Evolutionary conservation across 129 eudicot species (phyloP).

Genomic region (Flaveria sonorensis): DNA sequence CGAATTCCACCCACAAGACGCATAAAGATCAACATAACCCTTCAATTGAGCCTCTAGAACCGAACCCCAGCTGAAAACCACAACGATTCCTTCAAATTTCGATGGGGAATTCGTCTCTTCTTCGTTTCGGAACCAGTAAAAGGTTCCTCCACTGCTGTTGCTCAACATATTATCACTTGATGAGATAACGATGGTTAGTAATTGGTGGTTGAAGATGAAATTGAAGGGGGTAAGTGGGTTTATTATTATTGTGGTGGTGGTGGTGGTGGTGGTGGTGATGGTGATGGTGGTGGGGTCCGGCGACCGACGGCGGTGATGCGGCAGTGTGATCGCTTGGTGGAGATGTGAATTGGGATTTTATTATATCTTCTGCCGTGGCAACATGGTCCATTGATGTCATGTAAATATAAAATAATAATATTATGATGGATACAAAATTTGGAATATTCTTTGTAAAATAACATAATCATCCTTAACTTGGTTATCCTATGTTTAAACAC

Average conservation of each 20-base stretch:
- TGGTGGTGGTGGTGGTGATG: background rate
- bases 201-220: background rate
- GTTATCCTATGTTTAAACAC: too few species aligned
- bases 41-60: constrained; percentile 35
- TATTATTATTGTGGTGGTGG: background rate
- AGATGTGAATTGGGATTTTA: constrained; percentile 25
- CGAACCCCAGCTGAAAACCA: constrained; percentile 66
- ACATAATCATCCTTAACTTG: too few species aligned
- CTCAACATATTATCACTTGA: constrained; percentile 37
- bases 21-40: constrained; percentile 45
- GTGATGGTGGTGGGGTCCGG: constrained; percentile 27
- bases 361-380: constrained; percentile 1
- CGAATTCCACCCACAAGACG: constrained; percentile 78
- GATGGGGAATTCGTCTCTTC: constrained; percentile 3
- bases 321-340: constrained; percentile 38
- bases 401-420: too few species aligned
- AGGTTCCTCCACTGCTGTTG: constrained; percentile 50
- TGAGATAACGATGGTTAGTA: background rate
- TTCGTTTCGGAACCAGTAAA: constrained; percentile 58
- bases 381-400: constrained; percentile 17
- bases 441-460: too few species aligned
- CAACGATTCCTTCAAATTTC: constrained; percentile 58
- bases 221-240: background rate
- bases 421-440: too few species aligned
- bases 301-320: constrained; percentile 29